Base-by-base conservation (phyloP, 495 filamentous ascomycete species). In the Annulohypoxylon maeteangense region DNA sequence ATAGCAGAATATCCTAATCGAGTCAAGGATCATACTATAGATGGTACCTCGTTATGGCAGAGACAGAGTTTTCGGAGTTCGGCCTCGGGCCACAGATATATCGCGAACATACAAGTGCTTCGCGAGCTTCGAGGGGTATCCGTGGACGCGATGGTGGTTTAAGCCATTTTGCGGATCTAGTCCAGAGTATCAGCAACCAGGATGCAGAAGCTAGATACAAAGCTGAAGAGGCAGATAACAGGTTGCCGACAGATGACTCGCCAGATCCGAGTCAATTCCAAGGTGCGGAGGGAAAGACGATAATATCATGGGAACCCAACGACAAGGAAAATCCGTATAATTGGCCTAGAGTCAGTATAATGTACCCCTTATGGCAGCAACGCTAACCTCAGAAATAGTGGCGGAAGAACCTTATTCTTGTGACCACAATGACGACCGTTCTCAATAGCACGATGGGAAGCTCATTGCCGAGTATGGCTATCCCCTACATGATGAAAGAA, bases 371-470 rank as follows among this genome's bases (percentile, higher is more conserved):
- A 47, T 55, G 47, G 1, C 0, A 7, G 7, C 12, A n/a, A 40
- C 14, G 36, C 71, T 70, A 42, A 70, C 57, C 27, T 23, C 12
- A 32, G 54, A 20, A n/a, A 18, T 31, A 87, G 83, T 66, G 68
- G 45, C 88, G 83, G 74, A 93, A 93, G 67, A 69, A 81, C 10
- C 82, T 81, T 53, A 83, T 91, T 12, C 74, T 91, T 2, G 55
- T 86, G 12, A 82, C 85, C 0, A 84, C 85, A 56, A 88, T 91
- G 78, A 75, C 88, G 68, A 81, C 87, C 29, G 91, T 94, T 45
- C 76, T 92, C 74, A 94, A 93, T 78, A 89, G 86, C 34, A 93
- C 91, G n/a, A 86, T 94, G 72, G 88, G 88, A 2, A 90, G 87
- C 29, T 85, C 89, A 0, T 78, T 94, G 14, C 89, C 91, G 1